Base-by-base conservation (phyloP, 2,329 filamentous ascomycete species). In the Diplodia scrobiculata region DNA sequence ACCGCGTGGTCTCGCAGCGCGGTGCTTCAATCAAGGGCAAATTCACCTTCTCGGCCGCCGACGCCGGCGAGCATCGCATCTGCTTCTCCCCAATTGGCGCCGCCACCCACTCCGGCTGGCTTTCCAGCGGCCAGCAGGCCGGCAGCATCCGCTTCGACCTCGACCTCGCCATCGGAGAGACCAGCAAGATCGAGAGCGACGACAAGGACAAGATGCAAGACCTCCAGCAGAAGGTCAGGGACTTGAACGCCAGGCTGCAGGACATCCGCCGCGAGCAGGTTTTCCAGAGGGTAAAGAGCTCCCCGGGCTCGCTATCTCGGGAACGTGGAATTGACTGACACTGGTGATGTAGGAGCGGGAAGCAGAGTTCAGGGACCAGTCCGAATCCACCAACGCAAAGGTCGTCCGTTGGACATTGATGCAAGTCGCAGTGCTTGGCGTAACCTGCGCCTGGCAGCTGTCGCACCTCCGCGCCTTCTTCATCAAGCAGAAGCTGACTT, bases 401-500 rank as follows among this genome's bases (percentile, higher is more conserved):
- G 94, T 98, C 69, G 88, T 98, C 60, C 89, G 92, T 72, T 99
- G 95, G 94, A 94, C 95, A 71, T 75, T 97, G 70, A 89, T 98
- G 71, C 95, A 99, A 80, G 82, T 98, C 68, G 85, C 88, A 63
- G 87, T 98, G 45, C 84, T 99, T 64, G 91, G 89, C 65, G 84
- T 89, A 66, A 97, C 95, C 38, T 99, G 95, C 81, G 91, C 92
- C 68, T 99, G 95, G 95, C 95, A 99, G 80, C 84, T 99, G 54
- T 96, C 92, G 64, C 94, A 99, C 80, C 85, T 99, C 73, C 87
- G 95, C 72, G 90, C 91, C 54, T 99, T 99, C 86, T 99, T 99
- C 83, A 99, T 99, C 84, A 99, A 99, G 86, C 94, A 98, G 84
- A 99, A 99, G 86, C 88, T 99, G 78, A 98, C 95, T 68, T 99